Evolutionary conservation across 495 filamentous ascomycete genomes (phyloP), one percentile per base, ranked within the genome.

Genomic region (Articulospora tetracladia): DNA sequence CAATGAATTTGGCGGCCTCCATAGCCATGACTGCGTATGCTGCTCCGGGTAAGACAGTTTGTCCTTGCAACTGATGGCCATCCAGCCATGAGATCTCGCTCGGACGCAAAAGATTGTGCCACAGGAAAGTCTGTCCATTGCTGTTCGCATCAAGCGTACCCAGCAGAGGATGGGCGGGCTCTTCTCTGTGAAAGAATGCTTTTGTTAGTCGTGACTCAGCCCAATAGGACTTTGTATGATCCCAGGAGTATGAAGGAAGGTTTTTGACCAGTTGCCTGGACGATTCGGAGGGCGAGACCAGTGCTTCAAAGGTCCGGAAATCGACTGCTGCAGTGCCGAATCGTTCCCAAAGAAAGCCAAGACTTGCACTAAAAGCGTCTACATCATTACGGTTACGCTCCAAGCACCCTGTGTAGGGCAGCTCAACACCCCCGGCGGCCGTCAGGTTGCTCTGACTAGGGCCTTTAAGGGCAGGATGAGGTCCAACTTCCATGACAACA

Each of bases 21-120:
- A 85, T 54, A 1, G 79, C 82, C 72, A 84, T 83, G 2, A 77
- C 71, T 27, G 83, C 61, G 58, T 81, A 88, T 0, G 77, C 82
- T 3, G 84, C 78, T 58, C 79, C 81, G 20, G 87, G 86, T 59
- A 86, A 85, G 0, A 90, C 71, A 1, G 69, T 75, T 49, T 75
- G 55, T 1, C 69, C 71, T 51, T 80, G 77, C 34, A 81, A 67
- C 57, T 68, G 72, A 66, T 85, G 83, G 39, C 83, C 79, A 12
- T 69, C 52, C 1, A 86, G 55, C 83, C 82, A 87, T 17, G 8
- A 3, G 3, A 44, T 44, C 39, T 44, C 39, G 17, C 39, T 44
- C 15, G 8, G 11, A 12, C 75, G 69, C 19, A 86, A 50, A 44
- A 79, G 72, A 50, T 84, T 79, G 22, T 77, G 69, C 84, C 84